phyloP scores from a whole-genome alignment of 164 flowering plant genomes.

The Umbellularia californica region DNA sequence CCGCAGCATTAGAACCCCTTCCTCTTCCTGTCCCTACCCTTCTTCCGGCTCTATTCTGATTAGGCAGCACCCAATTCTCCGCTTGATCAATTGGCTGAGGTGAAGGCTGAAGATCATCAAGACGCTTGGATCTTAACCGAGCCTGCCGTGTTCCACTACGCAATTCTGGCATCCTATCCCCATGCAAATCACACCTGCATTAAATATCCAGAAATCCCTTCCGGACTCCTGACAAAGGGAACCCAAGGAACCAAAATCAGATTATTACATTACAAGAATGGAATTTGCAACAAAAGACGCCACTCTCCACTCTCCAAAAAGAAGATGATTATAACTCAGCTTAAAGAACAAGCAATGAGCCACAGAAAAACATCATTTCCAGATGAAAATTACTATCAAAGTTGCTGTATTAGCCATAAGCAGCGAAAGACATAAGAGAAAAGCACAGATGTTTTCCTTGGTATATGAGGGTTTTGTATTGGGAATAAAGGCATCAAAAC shows the following conservation, averaged over 20 bases:
- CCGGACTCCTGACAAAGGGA: conserved; percentile 19
- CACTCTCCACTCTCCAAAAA: not conserved
- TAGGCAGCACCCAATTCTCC: conserved; percentile 50
- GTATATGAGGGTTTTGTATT: not conserved
- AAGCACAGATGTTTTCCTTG: not conserved
- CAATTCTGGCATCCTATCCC: conserved; percentile 92
- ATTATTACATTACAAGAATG: not conserved
- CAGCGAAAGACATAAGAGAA: not conserved
- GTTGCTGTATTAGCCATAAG: not conserved
- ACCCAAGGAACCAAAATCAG: conserved; percentile 1
- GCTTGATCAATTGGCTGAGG: conserved; percentile 51
- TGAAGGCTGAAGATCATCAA: conserved; percentile 68
- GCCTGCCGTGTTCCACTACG: conserved; percentile 78
- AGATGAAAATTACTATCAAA: not conserved
- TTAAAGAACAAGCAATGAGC: not conserved
- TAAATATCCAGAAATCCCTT: conserved; percentile 23
- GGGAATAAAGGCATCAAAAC: not conserved
- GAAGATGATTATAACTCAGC: not conserved
- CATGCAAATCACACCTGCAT: conserved; percentile 66
- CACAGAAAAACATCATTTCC: not conserved
- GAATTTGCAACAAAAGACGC: not conserved
- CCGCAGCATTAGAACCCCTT: conserved; percentile 64
- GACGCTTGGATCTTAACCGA: conserved; percentile 66
- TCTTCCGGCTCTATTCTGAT: conserved; percentile 62
- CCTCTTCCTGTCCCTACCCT: conserved; percentile 81